phyloP scores from a whole-genome alignment of 116 monocot species.

The Zostera marina region DNA sequence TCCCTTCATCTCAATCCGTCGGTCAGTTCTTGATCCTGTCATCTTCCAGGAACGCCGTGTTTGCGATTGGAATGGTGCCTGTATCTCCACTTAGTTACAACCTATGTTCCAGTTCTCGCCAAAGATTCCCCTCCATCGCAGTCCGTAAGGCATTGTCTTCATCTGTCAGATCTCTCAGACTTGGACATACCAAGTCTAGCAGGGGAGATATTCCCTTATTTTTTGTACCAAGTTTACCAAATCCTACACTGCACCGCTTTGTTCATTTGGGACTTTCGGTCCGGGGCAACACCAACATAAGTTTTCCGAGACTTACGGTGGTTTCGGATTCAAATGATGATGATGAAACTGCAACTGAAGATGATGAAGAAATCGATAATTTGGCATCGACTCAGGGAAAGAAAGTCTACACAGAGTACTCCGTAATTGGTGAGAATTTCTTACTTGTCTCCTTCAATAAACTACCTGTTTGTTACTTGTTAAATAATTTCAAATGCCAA shows the following conservation, averaged over 20 bases:
- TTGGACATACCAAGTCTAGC: constrained; percentile 11
- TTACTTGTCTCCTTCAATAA: background rate
- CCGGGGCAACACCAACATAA: constrained; percentile 17
- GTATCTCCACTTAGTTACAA: background rate
- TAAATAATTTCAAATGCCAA: background rate
- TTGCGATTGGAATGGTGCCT: too few relatives aligned
- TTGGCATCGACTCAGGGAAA: constrained; percentile 47
- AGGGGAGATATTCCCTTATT: constrained; percentile 14
- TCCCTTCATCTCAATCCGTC: too few relatives aligned
- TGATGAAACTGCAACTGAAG: constrained; percentile 34
- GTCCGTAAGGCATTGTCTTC: constrained; percentile 9
- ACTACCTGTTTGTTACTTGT: too few relatives aligned
- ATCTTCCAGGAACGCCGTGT: too few relatives aligned
- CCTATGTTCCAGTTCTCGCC: constrained; percentile 1
- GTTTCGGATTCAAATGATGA: constrained; percentile 29
- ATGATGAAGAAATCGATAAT: constrained; percentile 15
- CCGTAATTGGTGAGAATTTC: constrained; percentile 46
- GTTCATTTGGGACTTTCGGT: constrained; percentile 20
- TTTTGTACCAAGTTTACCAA: constrained; percentile 17
- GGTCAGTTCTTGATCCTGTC: too few relatives aligned
- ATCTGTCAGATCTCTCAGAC: constrained; percentile 10
- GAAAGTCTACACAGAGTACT: constrained; percentile 58
- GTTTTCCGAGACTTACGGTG: constrained; percentile 16
- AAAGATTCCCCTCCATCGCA: constrained; percentile 12
- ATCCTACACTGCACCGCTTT: constrained; percentile 25